These are phyloP conservation scores for Ophiostoma himal-ulmi DNA, from an alignment of 2,329 filamentous ascomycete species.

Conservation along the genomic window DNA sequence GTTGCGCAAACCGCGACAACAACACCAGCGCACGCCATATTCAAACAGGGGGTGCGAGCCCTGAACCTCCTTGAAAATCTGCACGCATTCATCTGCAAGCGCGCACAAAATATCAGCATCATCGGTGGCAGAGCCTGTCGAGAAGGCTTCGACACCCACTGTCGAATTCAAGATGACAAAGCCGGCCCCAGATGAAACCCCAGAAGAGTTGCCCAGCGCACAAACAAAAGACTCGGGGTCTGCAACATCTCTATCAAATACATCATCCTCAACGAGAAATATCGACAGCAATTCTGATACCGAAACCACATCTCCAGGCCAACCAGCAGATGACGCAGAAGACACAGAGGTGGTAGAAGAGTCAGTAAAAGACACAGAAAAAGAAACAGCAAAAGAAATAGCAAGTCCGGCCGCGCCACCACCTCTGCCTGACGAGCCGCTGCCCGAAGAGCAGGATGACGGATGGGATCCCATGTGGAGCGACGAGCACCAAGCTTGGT, in stretches of 20 bases:
- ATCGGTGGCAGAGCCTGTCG: background rate
- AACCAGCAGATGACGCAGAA: background rate
- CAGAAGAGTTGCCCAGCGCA: background rate
- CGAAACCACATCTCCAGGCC: background rate
- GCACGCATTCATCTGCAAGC: no score
- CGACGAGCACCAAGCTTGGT: constrained; percentile 59
- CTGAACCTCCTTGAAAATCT: background rate
- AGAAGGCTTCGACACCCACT: background rate
- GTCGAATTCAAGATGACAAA: background rate
- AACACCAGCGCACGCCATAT: background rate
- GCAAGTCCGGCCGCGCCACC: constrained; percentile 27
- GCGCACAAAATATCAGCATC: background rate
- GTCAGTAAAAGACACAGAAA: background rate
- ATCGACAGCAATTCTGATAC: background rate
- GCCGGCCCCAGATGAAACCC: background rate
- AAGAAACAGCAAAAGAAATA: background rate
- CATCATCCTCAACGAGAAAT: background rate
- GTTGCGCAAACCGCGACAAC: constrained; percentile 1
- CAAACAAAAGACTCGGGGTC: background rate
- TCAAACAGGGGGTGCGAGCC: background rate
- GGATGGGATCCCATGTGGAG: constrained; percentile 83
- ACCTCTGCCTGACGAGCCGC: constrained; percentile 39
- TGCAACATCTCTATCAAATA: background rate
- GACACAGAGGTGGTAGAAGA: background rate
- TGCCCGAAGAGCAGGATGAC: constrained; percentile 40